Evolutionary conservation across 192 early-diverging fungal species (phyloP).

Genomic region (Backusella circina): DNA sequence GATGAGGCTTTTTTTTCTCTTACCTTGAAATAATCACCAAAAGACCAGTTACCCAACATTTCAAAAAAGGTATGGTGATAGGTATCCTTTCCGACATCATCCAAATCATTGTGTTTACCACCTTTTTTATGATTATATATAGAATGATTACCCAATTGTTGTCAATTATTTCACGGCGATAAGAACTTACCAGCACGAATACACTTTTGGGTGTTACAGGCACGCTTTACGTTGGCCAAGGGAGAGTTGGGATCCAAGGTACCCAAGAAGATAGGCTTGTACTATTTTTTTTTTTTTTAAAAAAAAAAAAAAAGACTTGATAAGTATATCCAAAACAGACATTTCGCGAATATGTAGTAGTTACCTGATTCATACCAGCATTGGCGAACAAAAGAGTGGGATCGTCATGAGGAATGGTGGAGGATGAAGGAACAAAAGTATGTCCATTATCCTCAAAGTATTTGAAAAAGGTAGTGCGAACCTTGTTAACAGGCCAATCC

Average conservation of each 20-base stretch:
- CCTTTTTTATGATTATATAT: slow-evolving; percentile 42
- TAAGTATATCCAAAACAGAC: background rate
- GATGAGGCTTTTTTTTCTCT: background rate
- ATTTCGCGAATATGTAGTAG: background rate
- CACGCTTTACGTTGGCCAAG: slow-evolving; percentile 85
- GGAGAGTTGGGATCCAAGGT: slow-evolving; percentile 92
- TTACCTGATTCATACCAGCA: slow-evolving; percentile 94
- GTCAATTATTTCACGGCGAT: background rate
- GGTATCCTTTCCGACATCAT: slow-evolving; percentile 96
- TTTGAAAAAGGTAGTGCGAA: slow-evolving; percentile 86
- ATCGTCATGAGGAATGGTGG: slow-evolving; percentile 93
- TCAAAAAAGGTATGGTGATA: slow-evolving; percentile 99
- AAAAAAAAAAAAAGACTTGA: too few relatives aligned
- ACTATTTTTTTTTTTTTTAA: slow-evolving; percentile 44
- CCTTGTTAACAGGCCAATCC: slow-evolving; percentile 73
- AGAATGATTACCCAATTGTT: background rate
- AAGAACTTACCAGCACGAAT: slow-evolving; percentile 85
- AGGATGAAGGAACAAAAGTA: slow-evolving; percentile 78
- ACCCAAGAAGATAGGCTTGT: slow-evolving; percentile 96
- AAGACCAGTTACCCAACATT: slow-evolving; percentile 99
- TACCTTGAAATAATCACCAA: slow-evolving; percentile 98
- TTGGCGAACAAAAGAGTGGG: slow-evolving; percentile 96
- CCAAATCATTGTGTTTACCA: slow-evolving; percentile 99
- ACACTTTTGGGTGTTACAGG: slow-evolving; percentile 98
- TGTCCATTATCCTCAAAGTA: slow-evolving; percentile 79